phyloP scores from a whole-genome alignment of 768 basidiomycete genomes.

The Tylopilus balloui region DNA sequence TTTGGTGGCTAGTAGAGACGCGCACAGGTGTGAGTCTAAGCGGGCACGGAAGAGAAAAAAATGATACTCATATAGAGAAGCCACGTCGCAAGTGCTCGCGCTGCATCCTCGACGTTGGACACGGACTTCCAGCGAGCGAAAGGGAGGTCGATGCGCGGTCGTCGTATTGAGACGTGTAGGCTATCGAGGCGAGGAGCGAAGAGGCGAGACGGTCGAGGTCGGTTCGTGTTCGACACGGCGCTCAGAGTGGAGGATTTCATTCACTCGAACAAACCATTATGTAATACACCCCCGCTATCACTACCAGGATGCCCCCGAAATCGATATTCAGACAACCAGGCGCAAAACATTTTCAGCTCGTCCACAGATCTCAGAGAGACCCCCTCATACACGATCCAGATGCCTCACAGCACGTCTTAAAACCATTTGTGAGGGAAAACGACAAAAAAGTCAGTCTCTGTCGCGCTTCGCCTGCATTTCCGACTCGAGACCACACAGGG shows the following conservation, averaged over 20 bases:
- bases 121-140: slow-evolving; percentile 2
- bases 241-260: background rate
- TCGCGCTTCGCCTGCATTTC: background rate
- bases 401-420: slow-evolving; percentile 85
- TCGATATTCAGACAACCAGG: slow-evolving; percentile 90
- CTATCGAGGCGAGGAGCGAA: too few relatives aligned
- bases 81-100: slow-evolving; percentile 77
- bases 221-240: background rate
- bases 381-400: slow-evolving; percentile 93
- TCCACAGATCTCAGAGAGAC: slow-evolving; percentile 93
- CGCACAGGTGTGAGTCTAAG: slow-evolving; percentile 42
- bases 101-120: slow-evolving; percentile 45
- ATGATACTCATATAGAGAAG: slow-evolving; percentile 80
- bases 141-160: background rate
- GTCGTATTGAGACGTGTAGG: background rate
- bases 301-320: slow-evolving; percentile 59
- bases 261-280: background rate
- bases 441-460: slow-evolving; percentile 49
- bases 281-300: background rate
- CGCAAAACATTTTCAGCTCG: slow-evolving; percentile 92
- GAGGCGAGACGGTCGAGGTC: too few relatives aligned
- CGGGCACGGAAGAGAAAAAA: slow-evolving; percentile 23
- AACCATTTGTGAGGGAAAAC: slow-evolving; percentile 72
- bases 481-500: slow-evolving; percentile 45
- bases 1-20: slow-evolving; percentile 90